Conservation (phyloP, 176 grass and related monocot genomes). For the Ensete glaucum region DNA sequence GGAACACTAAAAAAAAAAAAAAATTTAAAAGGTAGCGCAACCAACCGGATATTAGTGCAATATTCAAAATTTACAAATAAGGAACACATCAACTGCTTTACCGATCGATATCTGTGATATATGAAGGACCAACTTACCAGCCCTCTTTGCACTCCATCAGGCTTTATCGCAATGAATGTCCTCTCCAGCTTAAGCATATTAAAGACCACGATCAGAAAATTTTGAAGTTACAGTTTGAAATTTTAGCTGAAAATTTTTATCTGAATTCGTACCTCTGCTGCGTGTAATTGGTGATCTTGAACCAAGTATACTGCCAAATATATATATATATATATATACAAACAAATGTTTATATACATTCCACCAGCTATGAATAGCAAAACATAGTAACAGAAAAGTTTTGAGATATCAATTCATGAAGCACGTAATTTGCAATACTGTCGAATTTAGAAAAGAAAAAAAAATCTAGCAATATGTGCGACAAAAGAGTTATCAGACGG, state of each 20-base stretch:
- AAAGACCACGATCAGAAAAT: background rate
- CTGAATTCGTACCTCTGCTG: constrained; percentile 51
- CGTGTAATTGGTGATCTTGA: constrained; percentile 67
- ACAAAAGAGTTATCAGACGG: background rate
- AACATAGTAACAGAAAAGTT: background rate
- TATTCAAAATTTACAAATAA: background rate
- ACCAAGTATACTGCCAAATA: constrained; percentile 60
- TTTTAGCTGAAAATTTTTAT: background rate
- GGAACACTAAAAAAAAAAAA: background rate
- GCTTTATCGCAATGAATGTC: constrained; percentile 95
- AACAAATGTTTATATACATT: background rate
- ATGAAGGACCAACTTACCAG: constrained; percentile 33
- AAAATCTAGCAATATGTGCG: background rate
- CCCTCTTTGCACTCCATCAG: constrained; percentile 90
- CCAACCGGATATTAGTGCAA: background rate
- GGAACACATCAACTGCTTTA: background rate
- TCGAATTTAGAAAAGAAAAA: background rate
- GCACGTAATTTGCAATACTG: background rate
- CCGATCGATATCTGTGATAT: background rate
- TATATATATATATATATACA: background rate
- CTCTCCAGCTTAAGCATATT: constrained; percentile 48
- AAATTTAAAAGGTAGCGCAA: background rate
- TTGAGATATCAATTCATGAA: background rate
- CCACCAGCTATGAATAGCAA: background rate
- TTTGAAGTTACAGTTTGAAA: background rate